Evolutionary conservation across 768 basidiomycete genomes (phyloP).

Genomic region (Mycena metata): DNA sequence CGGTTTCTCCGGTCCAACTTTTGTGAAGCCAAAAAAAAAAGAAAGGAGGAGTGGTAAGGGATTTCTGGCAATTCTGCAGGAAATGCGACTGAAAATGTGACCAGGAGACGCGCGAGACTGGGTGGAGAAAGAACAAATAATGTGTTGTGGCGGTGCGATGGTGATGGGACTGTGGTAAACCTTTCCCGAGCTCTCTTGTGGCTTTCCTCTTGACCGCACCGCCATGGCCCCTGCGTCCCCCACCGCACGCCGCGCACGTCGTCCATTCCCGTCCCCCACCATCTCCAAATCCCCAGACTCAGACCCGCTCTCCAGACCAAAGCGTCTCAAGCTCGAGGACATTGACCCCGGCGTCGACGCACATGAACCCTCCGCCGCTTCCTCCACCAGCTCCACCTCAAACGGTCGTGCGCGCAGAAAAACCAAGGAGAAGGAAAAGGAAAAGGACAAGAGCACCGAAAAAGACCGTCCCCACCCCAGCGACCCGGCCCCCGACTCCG

Average conservation of each 20-base stretch:
- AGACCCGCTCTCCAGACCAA: slow-evolving; percentile 57
- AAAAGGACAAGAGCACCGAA: slow-evolving; percentile 66
- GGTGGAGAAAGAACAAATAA: too few relatives aligned
- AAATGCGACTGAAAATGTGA: too few relatives aligned
- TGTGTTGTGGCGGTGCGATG: too few relatives aligned
- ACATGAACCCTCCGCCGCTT: slow-evolving; percentile 50
- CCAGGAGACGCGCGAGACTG: too few relatives aligned
- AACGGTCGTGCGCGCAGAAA: slow-evolving; percentile 50
- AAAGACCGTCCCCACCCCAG: slow-evolving; percentile 47
- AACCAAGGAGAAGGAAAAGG: slow-evolving; percentile 74
- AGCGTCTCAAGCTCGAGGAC: slow-evolving; percentile 83
- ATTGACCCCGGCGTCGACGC: slow-evolving; percentile 73
- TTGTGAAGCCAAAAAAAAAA: too few relatives aligned
- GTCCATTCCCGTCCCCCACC: slow-evolving; percentile 55
- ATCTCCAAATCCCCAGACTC: slow-evolving; percentile 54
- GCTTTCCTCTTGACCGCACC: too few relatives aligned
- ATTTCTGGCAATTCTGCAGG: too few relatives aligned
- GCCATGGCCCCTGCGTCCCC: slow-evolving; percentile 27
- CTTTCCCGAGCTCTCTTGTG: neutral
- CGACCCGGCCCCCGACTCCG: slow-evolving; percentile 38
- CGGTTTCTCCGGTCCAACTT: too few relatives aligned
- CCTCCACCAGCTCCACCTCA: slow-evolving; percentile 48
- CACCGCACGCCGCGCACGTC: slow-evolving; percentile 21
- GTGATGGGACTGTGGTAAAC: neutral
- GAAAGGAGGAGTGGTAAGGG: too few relatives aligned